Evolutionary conservation across 2,329 filamentous ascomycete genomes (phyloP).

Genomic region (Aspergillus chevalieri): DNA sequence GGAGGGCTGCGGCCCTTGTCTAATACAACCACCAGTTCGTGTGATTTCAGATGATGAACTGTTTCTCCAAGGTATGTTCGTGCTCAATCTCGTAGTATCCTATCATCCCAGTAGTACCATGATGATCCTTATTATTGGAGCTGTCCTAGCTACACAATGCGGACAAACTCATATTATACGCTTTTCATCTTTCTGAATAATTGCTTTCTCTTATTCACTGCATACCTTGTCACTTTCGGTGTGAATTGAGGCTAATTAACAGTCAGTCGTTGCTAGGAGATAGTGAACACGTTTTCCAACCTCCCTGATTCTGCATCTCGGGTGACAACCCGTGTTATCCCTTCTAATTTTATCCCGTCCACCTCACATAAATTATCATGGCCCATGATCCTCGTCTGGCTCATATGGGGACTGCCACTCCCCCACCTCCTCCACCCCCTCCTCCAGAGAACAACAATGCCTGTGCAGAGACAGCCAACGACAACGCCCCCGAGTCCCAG

Average conservation of each 20-base stretch:
- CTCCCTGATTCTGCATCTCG: constrained; percentile 26
- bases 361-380: constrained; percentile 33
- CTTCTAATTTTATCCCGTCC: constrained; percentile 3
- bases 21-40: constrained; percentile 3
- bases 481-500: constrained; percentile 23
- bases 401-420: constrained; percentile 40
- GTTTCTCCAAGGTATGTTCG: constrained; percentile 24
- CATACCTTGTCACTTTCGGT: not conserved
- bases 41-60: constrained; percentile 22
- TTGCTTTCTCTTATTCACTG: constrained; percentile 3
- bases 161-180: constrained; percentile 59
- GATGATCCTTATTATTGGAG: constrained; percentile 68
- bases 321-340: constrained; percentile 5
- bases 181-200: constrained; percentile 26
- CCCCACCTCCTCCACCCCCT: constrained; percentile 47
- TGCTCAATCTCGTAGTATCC: not conserved
- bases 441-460: constrained; percentile 33
- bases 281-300: constrained; percentile 29
- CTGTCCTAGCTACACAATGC: constrained; percentile 62
- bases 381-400: constrained; percentile 48
- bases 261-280: constrained; percentile 25
- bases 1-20: constrained; percentile 28
- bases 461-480: constrained; percentile 30
- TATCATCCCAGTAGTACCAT: constrained; percentile 23
- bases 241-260: constrained; percentile 17